phyloP scores from a whole-genome alignment of 164 flowering plant species.

The Cinnamomum chago region DNA sequence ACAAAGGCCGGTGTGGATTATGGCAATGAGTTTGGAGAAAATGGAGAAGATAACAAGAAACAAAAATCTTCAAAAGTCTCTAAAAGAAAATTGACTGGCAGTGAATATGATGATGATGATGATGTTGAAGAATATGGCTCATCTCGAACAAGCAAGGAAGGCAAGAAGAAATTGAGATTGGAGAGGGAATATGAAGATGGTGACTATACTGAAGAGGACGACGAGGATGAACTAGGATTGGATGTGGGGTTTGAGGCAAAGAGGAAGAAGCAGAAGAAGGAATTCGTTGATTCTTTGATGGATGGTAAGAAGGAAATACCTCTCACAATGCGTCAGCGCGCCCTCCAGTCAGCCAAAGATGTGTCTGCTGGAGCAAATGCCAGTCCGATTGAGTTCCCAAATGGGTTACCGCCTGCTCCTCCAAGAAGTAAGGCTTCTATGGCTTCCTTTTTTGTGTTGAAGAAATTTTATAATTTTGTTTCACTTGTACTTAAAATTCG shows the following conservation, averaged over 20 bases:
- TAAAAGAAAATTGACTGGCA: constrained; percentile 22
- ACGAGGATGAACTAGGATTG: constrained; percentile 32
- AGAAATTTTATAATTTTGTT: not conserved
- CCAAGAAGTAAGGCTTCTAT: constrained; percentile 60
- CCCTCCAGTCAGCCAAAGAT: constrained; percentile 85
- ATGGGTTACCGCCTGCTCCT: constrained; percentile 88
- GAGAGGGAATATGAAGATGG: constrained; percentile 45
- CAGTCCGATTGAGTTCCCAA: constrained; percentile 73
- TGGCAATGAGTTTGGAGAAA: constrained; percentile 34
- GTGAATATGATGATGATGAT: constrained; percentile 20
- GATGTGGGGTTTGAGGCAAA: constrained; percentile 49
- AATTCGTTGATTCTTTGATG: constrained; percentile 39
- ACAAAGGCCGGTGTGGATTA: constrained; percentile 25
- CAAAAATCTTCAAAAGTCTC: constrained; percentile 40
- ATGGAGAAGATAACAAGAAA: constrained; percentile 45
- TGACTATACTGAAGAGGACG: constrained; percentile 65
- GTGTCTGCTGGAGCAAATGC: constrained; percentile 39
- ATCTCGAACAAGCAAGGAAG: constrained; percentile 34
- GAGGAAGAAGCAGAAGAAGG: constrained; percentile 55
- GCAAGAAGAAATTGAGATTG: constrained; percentile 46
- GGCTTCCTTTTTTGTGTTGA: not conserved
- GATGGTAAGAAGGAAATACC: constrained; percentile 67
- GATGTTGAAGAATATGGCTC: constrained; percentile 20
- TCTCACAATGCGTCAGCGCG: constrained; percentile 88
- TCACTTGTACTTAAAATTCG: not conserved